These are phyloP conservation scores for Kodamaea kaohsiungensis DNA, from an alignment of 805 yeast genomes.

Conservation along the genomic window DNA sequence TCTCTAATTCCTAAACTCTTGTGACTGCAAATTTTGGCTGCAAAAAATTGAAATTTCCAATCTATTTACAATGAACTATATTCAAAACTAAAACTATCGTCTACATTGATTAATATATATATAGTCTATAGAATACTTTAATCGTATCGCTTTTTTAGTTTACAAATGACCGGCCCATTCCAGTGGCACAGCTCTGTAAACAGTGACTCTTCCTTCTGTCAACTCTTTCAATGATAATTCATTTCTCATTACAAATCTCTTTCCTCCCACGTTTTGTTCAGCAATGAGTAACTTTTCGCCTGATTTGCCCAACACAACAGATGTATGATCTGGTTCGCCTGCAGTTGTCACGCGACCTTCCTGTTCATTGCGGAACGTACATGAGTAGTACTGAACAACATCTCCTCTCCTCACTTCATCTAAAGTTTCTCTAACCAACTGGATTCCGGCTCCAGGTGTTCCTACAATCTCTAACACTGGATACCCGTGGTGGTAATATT, in stretches of 20 bases:
- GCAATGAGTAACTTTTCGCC: constrained; percentile 35
- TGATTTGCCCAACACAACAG: constrained; percentile 31
- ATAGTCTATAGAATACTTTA: too few species aligned
- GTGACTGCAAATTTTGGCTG: neutral
- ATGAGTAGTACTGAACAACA: constrained; percentile 48
- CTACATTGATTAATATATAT: too few species aligned
- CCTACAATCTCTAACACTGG: constrained; percentile 36
- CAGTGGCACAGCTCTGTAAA: constrained; percentile 49
- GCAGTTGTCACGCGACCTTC: constrained; percentile 36
- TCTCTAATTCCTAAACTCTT: neutral
- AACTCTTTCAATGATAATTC: constrained; percentile 39
- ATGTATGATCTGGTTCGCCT: constrained; percentile 59
- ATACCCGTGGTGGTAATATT: constrained; percentile 49
- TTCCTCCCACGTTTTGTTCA: constrained; percentile 53
- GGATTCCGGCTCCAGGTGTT: constrained; percentile 11
- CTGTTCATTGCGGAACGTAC: constrained; percentile 39
- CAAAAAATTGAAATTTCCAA: neutral
- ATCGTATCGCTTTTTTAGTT: neutral
- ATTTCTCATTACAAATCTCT: constrained; percentile 40
- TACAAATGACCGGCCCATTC: constrained; percentile 39
- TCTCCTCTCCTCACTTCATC: constrained; percentile 57
- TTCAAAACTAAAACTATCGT: neutral
- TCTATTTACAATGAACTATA: neutral
- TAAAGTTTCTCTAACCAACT: constrained; percentile 23
- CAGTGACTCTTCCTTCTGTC: constrained; percentile 43